These are phyloP conservation scores for Physaria fendleri DNA, from an alignment of 345 rosid genomes.

Conservation along the genomic window DNA sequence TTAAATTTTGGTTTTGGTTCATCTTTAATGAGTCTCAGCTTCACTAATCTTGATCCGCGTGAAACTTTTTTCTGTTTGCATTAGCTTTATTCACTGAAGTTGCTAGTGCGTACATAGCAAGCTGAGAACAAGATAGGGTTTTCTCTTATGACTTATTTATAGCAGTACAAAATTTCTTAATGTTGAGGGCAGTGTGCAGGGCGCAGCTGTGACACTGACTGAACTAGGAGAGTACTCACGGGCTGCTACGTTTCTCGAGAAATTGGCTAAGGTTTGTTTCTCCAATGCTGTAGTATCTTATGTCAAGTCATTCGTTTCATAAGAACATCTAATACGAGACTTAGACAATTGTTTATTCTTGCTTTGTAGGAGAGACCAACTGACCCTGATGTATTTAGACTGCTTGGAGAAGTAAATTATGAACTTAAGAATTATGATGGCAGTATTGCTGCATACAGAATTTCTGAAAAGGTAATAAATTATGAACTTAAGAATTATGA, in stretches of 20 bases:
- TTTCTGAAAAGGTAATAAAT: conserved; percentile 63
- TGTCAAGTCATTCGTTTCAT: conserved; percentile 9
- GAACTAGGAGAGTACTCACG: conserved; percentile 74
- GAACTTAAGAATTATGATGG: conserved; percentile 87
- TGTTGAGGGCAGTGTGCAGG: conserved; percentile 48
- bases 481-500: conserved; percentile 82
- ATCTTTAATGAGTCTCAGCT: neutral
- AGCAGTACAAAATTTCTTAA: conserved; percentile 16
- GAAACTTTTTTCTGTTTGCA: neutral
- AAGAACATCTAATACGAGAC: conserved; percentile 7
- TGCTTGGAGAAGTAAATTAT: conserved; percentile 91
- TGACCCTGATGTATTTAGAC: conserved; percentile 75
- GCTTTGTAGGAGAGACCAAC: conserved; percentile 60
- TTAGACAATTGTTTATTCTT: conserved; percentile 22
- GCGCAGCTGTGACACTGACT: conserved; percentile 77
- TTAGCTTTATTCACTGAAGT: neutral
- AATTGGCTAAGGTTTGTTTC: conserved; percentile 65
- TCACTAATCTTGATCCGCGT: neutral
- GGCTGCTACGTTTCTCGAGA: conserved; percentile 64
- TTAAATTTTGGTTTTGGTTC: neutral
- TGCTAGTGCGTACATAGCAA: neutral
- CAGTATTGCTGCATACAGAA: conserved; percentile 72
- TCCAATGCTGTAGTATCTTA: neutral
- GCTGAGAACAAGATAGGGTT: neutral
- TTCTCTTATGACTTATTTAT: conserved; percentile 8